Evolutionary conservation across 257 asterid species (phyloP).

Genomic region (Przewalskia tangutica): DNA sequence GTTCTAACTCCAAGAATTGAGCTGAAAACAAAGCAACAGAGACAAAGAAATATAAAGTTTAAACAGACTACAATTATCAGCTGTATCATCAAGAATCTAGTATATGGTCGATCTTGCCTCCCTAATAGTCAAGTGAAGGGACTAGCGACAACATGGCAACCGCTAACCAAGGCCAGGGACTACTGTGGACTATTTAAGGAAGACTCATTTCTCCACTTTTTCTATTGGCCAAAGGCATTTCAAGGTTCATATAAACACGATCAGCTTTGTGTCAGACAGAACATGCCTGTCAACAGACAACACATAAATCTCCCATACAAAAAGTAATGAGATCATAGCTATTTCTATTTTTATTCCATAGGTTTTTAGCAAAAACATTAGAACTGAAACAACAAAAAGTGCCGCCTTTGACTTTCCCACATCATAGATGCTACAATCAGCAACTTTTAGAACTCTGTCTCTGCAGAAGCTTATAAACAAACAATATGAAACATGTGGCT

Average conservation of each 20-base stretch:
- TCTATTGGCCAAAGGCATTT: neutral
- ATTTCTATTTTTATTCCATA: neutral
- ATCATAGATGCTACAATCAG: neutral
- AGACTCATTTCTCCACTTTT: neutral
- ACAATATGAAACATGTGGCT: neutral
- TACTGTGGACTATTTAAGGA: neutral
- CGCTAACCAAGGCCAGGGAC: neutral
- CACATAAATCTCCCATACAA: neutral
- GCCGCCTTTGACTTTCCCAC: neutral
- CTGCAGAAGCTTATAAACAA: neutral
- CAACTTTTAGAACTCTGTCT: neutral
- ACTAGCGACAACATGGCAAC: neutral
- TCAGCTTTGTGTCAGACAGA: neutral
- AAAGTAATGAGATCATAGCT: neutral
- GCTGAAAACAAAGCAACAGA: neutral
- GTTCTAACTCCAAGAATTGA: neutral
- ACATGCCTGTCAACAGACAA: neutral
- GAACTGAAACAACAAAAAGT: neutral
- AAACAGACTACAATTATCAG: neutral
- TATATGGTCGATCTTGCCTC: neutral
- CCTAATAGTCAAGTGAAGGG: neutral
- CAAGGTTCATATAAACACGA: neutral
- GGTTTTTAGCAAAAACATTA: neutral
- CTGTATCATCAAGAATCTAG: neutral
- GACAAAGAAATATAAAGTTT: neutral